phyloP scores from a whole-genome alignment of 1,284 basidiomycete genomes.

The Meira nashicola region DNA sequence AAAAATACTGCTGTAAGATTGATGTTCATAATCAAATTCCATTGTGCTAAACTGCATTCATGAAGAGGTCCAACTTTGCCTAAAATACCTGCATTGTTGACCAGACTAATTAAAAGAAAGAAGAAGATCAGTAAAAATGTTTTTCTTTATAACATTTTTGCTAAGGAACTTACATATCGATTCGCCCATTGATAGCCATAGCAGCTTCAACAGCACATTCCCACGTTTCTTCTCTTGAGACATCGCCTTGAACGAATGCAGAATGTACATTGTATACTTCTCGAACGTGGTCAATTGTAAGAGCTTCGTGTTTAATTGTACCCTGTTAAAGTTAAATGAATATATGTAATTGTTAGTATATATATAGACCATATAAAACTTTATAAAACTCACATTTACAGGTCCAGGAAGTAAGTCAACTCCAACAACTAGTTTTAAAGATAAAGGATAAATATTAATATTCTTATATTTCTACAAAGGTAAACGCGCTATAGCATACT shows the following conservation, averaged over 20 bases:
- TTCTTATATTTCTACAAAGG: too few species aligned
- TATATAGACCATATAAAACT: neutral
- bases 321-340: neutral
- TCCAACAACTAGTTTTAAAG: neutral
- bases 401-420: neutral
- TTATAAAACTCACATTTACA: neutral
- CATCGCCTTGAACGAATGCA: slow-evolving; percentile 1
- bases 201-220: neutral
- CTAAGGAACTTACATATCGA: neutral
- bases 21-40: neutral
- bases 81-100: neutral
- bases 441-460: too few species aligned
- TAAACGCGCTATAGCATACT: too few species aligned
- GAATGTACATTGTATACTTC: neutral
- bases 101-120: neutral
- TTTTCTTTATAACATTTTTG: too few species aligned
- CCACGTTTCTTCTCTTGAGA: neutral
- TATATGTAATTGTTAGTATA: neutral
- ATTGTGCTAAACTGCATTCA: slow-evolving; percentile 1
- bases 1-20: neutral
- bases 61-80: slow-evolving; percentile 4
- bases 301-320: neutral
- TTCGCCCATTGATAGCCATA: neutral
- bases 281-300: neutral
- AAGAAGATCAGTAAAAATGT: neutral